phyloP scores from a whole-genome alignment of 140 eudicot species.

The Anethum foeniculum region DNA sequence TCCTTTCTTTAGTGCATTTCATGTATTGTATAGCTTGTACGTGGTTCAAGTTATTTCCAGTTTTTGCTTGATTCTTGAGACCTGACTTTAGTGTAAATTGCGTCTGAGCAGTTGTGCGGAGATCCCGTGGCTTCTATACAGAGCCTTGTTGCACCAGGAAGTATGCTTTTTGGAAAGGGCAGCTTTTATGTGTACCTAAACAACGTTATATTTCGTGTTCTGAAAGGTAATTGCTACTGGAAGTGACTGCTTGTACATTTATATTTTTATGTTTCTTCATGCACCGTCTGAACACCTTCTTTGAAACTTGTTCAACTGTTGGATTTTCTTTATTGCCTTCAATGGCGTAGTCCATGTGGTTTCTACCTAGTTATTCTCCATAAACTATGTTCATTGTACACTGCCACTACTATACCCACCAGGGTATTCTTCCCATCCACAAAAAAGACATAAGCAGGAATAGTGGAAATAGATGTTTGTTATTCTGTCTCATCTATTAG shows the following conservation, averaged over 20 bases:
- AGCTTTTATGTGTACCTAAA: constrained; percentile 55
- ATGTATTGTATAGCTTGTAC: not conserved
- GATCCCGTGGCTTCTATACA: constrained; percentile 55
- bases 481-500: not conserved
- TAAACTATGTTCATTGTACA: too few relatives aligned
- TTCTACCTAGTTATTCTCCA: too few relatives aligned
- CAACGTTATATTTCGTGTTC: constrained; percentile 45
- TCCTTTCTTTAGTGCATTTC: not conserved
- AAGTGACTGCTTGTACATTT: not conserved
- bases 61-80: constrained; percentile 9
- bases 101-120: constrained; percentile 50
- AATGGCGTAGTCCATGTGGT: too few relatives aligned
- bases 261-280: not conserved
- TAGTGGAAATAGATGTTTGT: not conserved
- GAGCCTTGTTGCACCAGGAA: constrained; percentile 58
- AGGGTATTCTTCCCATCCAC: too few relatives aligned
- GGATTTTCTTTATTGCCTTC: too few relatives aligned
- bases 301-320: too few relatives aligned
- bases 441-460: not conserved
- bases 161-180: constrained; percentile 70
- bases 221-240: constrained; percentile 42
- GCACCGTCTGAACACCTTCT: too few relatives aligned
- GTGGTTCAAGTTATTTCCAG: not conserved
- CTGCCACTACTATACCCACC: too few relatives aligned
- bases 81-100: constrained; percentile 13